Evolutionary conservation across 176 grass and related monocot genomes (phyloP), one percentile per base, ranked within the genome.

Genomic region (Oryza nivara): DNA sequence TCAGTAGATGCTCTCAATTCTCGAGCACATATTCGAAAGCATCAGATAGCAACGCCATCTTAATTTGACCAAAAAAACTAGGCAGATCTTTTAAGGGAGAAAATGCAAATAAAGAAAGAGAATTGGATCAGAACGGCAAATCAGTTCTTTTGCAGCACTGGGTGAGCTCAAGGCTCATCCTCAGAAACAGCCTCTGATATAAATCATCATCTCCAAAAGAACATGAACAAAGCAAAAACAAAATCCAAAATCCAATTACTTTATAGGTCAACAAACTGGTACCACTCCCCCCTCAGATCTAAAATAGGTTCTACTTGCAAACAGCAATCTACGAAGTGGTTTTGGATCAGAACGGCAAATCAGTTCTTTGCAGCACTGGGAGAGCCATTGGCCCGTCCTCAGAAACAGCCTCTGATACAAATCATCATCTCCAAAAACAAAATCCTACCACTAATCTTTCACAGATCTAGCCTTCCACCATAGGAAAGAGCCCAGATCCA

Each of bases 101-200:
- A 54, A 2, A 23, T 0, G 14, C 28, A 61, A 35, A 14, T 9
- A 12, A 32, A 22, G 3, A 0, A 19, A 46, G 2, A 47, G 66
- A 9, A 51, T 72, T 11, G 73, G 88, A 68, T 79, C 84, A 90
- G 61, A 82, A 73, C 13, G 23, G 83, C 66, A 68, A 70, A 90
- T 90, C 68, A 86, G 84, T 73, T 83, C 0, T 28, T 86, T 74
- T 83, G 74, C 84, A 83, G 68, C 84, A 90, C 61, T 9, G 35
- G 74, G 1, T 28, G 15, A 47, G 73, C 73, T 41, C 58, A 40
- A 58, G 73, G 79, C 84, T 69, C 79, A 19, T 76, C 79, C 84
- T 90, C 84, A 78, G 84, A 83, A 83, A 90, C 79, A 79, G 79
- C 74, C 83, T 90, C 83, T 83, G 74, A 83, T 74, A 67, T 14